Conservation (phyloP, 345 rosid genomes). For the Isatis tinctoria region DNA sequence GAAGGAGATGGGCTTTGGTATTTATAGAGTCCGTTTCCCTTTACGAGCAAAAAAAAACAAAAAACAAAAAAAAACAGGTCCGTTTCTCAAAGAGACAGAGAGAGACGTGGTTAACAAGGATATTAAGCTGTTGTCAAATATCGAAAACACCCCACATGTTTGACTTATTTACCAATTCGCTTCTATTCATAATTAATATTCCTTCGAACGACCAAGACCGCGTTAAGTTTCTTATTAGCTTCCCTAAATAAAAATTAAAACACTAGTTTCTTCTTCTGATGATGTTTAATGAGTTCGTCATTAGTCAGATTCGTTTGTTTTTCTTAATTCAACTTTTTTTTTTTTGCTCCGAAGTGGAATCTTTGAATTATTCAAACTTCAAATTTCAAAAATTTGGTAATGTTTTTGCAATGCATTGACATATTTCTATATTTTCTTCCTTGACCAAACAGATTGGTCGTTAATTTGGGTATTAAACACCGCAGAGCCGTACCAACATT, state of each 20-base stretch:
- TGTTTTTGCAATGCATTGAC: neutral
- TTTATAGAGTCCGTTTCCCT: conserved; percentile 55
- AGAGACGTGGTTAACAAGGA: conserved; percentile 68
- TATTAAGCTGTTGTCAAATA: conserved; percentile 32
- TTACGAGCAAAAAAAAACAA: neutral
- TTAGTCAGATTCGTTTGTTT: neutral
- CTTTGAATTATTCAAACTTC: conserved; percentile 10
- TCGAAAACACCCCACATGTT: conserved; percentile 23
- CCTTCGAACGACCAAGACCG: conserved; percentile 31
- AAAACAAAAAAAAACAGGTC: neutral
- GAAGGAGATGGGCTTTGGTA: conserved; percentile 28
- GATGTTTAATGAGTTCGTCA: neutral
- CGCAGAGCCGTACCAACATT: no score
- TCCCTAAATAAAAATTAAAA: neutral
- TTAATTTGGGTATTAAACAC: neutral
- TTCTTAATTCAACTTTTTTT: neutral
- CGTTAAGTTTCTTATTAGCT: conserved; percentile 20
- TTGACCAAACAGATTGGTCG: conserved; percentile 7
- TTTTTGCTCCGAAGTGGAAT: neutral
- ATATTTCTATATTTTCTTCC: neutral
- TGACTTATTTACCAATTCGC: conserved; percentile 12
- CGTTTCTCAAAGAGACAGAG: neutral
- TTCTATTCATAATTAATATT: no score
- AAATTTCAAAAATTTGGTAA: neutral
- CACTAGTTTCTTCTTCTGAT: neutral